A percentile compares a stretch with the other conserved stretches of the same genome.
Evolutionary conservation across 805 yeast genomes (phyloP).

Genomic region (Yarrowia osloensis): DNA sequence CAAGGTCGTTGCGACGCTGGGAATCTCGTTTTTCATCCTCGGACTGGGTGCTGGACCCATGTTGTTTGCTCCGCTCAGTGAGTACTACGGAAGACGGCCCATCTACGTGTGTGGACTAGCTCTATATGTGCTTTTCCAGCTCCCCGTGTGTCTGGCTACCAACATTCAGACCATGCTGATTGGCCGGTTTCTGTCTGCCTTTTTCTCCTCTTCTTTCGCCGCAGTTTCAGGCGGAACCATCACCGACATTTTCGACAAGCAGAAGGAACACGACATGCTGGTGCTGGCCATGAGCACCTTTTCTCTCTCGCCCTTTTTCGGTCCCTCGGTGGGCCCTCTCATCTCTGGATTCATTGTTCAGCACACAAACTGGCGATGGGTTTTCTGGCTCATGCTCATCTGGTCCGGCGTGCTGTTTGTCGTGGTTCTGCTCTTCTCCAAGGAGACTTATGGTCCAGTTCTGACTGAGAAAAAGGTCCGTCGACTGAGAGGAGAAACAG

Average conservation of each 20-base stretch:
- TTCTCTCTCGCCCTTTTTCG: slow-evolving; percentile 60
- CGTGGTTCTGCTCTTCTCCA: slow-evolving; percentile 45
- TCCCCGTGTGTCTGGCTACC: slow-evolving; percentile 36
- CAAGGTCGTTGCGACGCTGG: slow-evolving; percentile 51
- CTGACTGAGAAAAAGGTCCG: slow-evolving; percentile 52
- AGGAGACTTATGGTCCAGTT: slow-evolving; percentile 62
- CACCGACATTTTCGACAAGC: slow-evolving; percentile 59
- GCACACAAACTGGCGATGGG: slow-evolving; percentile 58
- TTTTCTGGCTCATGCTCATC: slow-evolving; percentile 57
- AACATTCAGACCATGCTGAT: slow-evolving; percentile 58
- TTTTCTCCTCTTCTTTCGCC: slow-evolving; percentile 65
- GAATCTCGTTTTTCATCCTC: slow-evolving; percentile 59
- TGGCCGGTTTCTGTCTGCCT: slow-evolving; percentile 63
- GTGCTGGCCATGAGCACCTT: slow-evolving; percentile 56
- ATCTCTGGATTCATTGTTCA: slow-evolving; percentile 52
- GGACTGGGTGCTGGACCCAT: slow-evolving; percentile 72
- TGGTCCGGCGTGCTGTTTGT: slow-evolving; percentile 55
- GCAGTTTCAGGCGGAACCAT: slow-evolving; percentile 70
- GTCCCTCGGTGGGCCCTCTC: slow-evolving; percentile 54
- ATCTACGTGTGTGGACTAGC: slow-evolving; percentile 37
- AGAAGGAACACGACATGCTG: slow-evolving; percentile 48
- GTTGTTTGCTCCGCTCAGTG: slow-evolving; percentile 63
- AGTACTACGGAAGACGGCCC: slow-evolving; percentile 53
- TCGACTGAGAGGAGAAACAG: slow-evolving; percentile 11
- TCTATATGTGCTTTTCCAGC: slow-evolving; percentile 38